Percentiles rank a stretch among this genome's conserved stretches.
phyloP scores from a whole-genome alignment of 768 basidiomycete genomes.

The Phylloporus sp. region DNA sequence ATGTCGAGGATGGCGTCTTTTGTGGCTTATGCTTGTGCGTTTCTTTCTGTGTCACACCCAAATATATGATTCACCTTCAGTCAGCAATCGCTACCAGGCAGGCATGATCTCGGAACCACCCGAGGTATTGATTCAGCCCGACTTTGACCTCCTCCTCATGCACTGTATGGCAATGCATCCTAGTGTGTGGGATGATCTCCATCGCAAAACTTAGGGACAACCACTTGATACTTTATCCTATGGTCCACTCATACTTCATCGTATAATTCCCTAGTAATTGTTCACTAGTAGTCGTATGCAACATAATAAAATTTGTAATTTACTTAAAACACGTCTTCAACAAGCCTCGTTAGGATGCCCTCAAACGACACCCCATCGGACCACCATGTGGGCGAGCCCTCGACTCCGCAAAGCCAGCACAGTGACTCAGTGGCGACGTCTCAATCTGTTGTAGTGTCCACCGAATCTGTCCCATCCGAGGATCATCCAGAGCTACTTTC shows the following conservation, averaged over 20 bases:
- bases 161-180: constrained; percentile 51
- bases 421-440: neutral
- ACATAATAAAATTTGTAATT: constrained; percentile 5
- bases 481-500: constrained; percentile 44
- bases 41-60: neutral
- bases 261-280: constrained; percentile 18
- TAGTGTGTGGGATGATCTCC: constrained; percentile 45
- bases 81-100: constrained; percentile 26
- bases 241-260: constrained; percentile 8
- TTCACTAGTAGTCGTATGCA: neutral
- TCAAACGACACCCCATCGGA: constrained; percentile 10
- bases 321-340: no score
- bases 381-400: neutral
- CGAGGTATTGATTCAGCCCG: constrained; percentile 25
- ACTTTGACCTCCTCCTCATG: constrained; percentile 40
- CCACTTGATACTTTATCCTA: constrained; percentile 3
- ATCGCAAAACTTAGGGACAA: constrained; percentile 10
- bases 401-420: neutral
- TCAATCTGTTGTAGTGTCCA: neutral
- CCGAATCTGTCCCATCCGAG: neutral
- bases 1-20: constrained; percentile 27
- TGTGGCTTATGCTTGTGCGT: constrained; percentile 56
- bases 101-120: constrained; percentile 28
- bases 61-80: neutral
- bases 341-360: no score